Percentiles rank a stretch among this genome's conserved stretches.
Evolutionary conservation across 2,329 filamentous ascomycete species (phyloP).

Genomic region (Neofusicoccum laricinum): DNA sequence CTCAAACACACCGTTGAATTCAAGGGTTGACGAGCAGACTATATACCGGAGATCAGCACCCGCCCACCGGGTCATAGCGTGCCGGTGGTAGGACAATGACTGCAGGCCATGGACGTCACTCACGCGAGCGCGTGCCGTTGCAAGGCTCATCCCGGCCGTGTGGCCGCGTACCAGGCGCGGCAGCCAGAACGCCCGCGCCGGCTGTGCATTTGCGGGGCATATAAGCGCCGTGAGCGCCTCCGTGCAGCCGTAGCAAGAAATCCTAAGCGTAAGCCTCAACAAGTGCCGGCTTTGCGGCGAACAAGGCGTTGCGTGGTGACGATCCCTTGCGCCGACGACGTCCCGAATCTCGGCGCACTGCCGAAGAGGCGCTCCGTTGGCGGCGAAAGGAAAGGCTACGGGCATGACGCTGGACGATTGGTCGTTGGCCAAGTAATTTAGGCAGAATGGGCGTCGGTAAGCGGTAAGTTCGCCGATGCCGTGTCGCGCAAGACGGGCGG

Average conservation of each 20-base stretch:
- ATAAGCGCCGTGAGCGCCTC: not conserved
- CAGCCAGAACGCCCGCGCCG: not conserved
- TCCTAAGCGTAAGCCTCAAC: not conserved
- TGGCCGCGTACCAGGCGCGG: not conserved
- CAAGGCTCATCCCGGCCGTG: not conserved
- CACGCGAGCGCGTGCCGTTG: not conserved
- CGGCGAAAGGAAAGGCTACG: not conserved
- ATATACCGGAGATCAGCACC: not conserved
- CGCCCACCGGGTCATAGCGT: not conserved
- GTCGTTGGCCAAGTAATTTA: not conserved
- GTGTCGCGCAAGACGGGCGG: not conserved
- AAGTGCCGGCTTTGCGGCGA: not conserved
- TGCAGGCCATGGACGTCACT: not conserved
- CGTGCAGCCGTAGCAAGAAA: not conserved
- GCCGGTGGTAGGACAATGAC: not conserved
- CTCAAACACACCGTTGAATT: not conserved
- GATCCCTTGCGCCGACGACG: constrained; percentile 1
- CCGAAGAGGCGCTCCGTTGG: not conserved
- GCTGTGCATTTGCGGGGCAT: not conserved
- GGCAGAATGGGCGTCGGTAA: constrained; percentile 1
- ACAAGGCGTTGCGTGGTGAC: not conserved
- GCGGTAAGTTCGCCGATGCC: not conserved
- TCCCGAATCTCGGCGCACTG: constrained; percentile 2
- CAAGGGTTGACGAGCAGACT: not conserved
- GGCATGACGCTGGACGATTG: not conserved